These are phyloP conservation scores for Sabuloglossum arenarium DNA, from an alignment of 495 filamentous ascomycete genomes.

Conservation along the genomic window DNA sequence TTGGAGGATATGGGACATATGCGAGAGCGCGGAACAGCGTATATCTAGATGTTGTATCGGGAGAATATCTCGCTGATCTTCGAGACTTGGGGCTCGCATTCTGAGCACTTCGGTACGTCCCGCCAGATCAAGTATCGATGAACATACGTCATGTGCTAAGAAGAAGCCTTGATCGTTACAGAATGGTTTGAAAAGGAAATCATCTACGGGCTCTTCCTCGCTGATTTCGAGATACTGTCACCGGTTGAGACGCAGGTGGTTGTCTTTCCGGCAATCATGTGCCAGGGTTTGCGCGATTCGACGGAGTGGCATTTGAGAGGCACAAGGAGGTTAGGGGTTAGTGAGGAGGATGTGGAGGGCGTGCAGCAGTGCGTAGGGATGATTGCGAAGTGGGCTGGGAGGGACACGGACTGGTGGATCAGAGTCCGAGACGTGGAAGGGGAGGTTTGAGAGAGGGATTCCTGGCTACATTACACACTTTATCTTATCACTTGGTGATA, in stretches of 20 bases:
- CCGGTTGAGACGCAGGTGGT: constrained; percentile 33
- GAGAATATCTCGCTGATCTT: constrained; percentile 11
- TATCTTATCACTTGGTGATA: neutral
- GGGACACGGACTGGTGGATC: neutral
- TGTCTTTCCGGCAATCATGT: constrained; percentile 35
- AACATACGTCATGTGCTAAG: neutral
- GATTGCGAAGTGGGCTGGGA: neutral
- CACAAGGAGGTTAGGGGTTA: constrained; percentile 27
- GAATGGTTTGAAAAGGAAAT: constrained; percentile 19
- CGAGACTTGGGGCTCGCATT: neutral
- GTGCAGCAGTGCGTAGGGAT: constrained; percentile 14
- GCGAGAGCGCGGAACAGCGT: neutral
- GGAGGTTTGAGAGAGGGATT: neutral
- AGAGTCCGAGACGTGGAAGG: neutral
- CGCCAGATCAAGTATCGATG: neutral
- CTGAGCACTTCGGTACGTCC: neutral
- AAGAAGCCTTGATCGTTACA: neutral
- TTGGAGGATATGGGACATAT: neutral
- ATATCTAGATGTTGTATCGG: constrained; percentile 9
- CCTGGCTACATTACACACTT: neutral
- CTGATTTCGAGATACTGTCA: constrained; percentile 29
- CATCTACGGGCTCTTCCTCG: constrained; percentile 36
- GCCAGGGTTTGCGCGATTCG: constrained; percentile 29
- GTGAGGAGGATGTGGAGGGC: constrained; percentile 26
- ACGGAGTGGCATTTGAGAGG: constrained; percentile 39